Evolutionary conservation across 1,139 yeast species (phyloP), one percentile per base, ranked within the genome.

Genomic region (Pichia cactophila): DNA sequence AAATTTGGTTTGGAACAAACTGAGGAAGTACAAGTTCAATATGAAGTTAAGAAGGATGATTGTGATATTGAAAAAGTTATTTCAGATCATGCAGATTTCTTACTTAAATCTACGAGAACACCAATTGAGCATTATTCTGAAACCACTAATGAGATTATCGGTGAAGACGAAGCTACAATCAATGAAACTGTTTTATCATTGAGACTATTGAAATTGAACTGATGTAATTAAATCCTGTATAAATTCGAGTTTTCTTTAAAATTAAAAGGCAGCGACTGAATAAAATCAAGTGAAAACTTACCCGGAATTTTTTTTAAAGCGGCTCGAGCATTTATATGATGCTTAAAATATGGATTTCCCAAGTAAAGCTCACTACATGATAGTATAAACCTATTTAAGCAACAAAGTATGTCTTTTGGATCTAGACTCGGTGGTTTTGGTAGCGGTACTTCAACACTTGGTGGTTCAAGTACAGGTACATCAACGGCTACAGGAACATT

Each of bases 1-100:
- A 89, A 90, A 77, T 90, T 88, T 56, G 96, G 96, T 41, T 76
- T 94, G 63, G 87, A 86, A 63, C 90, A 95, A 53, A 90, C 97
- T 42, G 98, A 94, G 65, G 98, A 94, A 61, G 94, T 94, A 47
- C 72, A 79, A 58, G 96, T 94, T 56, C 89, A 90, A 70, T 87
- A 87, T 69, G 71, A 79, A 55, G 67, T 90, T 57, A 64, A 74
- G 54, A 96, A 90, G 62, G 68, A 69, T 51, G 80, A 86, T 52
- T 77, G 85, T 59, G 78, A 78, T 46, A 80, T 94, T 52, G 81
- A 74, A 49, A 68, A 70, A n/a, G 80, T 88, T 52, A 73, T 94
- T 53, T 66, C 71, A 49, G 73, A 74, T 47, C 90, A 90, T 68
- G 70, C 73, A 47, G 87, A 80, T 10, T 71, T 89, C 67, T 73